Conservation (phyloP, 163 green algal species). For the Scenedesmus sp. region DNA sequence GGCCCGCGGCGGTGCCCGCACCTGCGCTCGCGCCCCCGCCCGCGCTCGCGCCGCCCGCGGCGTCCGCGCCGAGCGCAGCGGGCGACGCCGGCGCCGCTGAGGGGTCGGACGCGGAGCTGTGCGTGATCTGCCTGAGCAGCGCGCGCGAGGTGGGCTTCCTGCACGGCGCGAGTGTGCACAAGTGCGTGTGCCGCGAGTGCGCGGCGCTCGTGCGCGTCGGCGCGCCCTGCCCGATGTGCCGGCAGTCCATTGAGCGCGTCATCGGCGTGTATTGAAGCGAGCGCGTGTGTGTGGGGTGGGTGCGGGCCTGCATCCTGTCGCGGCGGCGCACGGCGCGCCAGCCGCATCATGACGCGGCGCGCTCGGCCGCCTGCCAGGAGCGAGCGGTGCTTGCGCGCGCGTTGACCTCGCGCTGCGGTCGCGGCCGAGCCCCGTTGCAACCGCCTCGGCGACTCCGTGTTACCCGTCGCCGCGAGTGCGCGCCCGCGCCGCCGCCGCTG, state of each 20-base stretch:
- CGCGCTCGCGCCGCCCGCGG: neutral
- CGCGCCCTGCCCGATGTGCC: conserved; percentile 49
- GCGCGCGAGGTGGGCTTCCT: conserved; percentile 53
- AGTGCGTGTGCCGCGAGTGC: conserved; percentile 54
- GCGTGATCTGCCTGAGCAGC: conserved; percentile 58
- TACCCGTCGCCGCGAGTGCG: too few relatives aligned
- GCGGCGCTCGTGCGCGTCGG: conserved; percentile 15
- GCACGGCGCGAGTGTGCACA: conserved; percentile 55
- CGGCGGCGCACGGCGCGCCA: too few relatives aligned
- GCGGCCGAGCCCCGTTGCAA: too few relatives aligned
- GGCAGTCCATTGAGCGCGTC: conserved; percentile 47
- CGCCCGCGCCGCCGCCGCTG: too few relatives aligned
- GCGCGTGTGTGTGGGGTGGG: too few relatives aligned
- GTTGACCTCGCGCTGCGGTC: too few relatives aligned
- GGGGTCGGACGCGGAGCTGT: conserved; percentile 47
- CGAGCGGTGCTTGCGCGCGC: too few relatives aligned
- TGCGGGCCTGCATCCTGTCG: too few relatives aligned
- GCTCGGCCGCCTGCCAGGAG: too few relatives aligned
- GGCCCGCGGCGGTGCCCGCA: too few relatives aligned
- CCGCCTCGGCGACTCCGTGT: too few relatives aligned
- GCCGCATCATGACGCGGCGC: too few relatives aligned
- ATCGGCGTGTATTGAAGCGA: conserved; percentile 39
- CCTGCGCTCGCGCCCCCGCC: neutral
- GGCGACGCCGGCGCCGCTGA: conserved; percentile 1
- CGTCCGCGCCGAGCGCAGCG: neutral